Base-by-base conservation (phyloP, 345 rosid genomes). In the Hypericum perforatum region DNA sequence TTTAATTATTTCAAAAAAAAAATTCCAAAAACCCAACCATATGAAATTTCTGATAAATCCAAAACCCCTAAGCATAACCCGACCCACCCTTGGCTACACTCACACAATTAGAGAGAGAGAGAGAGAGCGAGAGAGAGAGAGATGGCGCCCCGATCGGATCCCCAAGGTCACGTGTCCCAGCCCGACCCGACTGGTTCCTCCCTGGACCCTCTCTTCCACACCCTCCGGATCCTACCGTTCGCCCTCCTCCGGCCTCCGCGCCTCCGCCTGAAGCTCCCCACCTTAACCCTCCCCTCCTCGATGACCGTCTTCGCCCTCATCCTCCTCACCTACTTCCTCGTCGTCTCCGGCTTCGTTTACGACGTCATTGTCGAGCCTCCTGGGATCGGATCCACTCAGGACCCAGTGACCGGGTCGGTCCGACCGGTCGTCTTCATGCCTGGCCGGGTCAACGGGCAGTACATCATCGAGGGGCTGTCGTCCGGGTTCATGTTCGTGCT, bases 341-440 rank as follows among this genome's bases (percentile, higher is more conserved):
- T 86, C 36, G 79, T 86, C 53, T 90, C 97, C 0, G 97, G 97
- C 6, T 72, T 91, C 68, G 76, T 91, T 70, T 91, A 91, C 70
- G 95, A 91, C 72, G 87, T 91, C 56, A 91, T 87, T 44, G 96
- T 87, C 0, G 95, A 91, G 76, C 98, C 98, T 0, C 97, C 98
- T 0, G 98, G 98, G 43, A 91, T 91, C 75, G 96, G 98, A 12
- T 91, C 98, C 46, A 70, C 71, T 2, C 98, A 91, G 73, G 98
- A 91, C 29, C 98, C 92, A 0, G 54, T 16, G 39, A 86, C 96
- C 60, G 98, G 98, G 5, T 39, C 98, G 10, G 78, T 91, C 49
- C 80, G 94, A 6, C 98, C 98, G 6, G 81, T 91, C 10, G 98
- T 91, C 57, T 91, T 91, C 78, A 70, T 86, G 49, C 72, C 89